Conservation (phyloP, 1,284 basidiomycete genomes). For the Tilletia walkeri region DNA sequence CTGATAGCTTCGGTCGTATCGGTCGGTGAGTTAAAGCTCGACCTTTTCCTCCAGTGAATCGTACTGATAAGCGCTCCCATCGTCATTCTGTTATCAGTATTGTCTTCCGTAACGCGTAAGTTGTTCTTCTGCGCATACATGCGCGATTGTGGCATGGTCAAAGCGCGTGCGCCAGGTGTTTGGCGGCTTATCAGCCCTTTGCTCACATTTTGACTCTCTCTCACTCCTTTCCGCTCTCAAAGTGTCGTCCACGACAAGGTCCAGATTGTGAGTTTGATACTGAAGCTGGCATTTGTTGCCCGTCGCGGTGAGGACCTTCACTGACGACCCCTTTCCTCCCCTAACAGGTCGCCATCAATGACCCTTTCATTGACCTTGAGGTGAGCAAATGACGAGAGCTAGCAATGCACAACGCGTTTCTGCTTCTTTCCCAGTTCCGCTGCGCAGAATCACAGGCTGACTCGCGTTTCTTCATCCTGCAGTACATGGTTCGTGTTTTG, state of each 20-base stretch:
- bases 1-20: constrained; percentile 51
- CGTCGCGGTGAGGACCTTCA: too few relatives aligned
- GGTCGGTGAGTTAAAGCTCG: constrained; percentile 32
- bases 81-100: constrained; percentile 90
- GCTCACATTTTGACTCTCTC: too few relatives aligned
- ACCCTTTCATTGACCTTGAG: constrained; percentile 88
- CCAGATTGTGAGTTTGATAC: constrained; percentile 34
- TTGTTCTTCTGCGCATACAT: neutral
- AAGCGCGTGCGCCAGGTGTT: too few relatives aligned
- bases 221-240: neutral
- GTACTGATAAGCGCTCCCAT: constrained; percentile 50
- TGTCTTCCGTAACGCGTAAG: constrained; percentile 76
- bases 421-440: neutral
- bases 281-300: neutral
- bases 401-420: too few relatives aligned
- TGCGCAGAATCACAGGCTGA: too few relatives aligned
- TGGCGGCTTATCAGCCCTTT: too few relatives aligned
- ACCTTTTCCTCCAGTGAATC: neutral
- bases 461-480: neutral
- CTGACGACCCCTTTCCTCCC: neutral
- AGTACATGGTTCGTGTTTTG: constrained; percentile 46
- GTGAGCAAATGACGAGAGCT: constrained; percentile 58
- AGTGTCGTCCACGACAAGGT: constrained; percentile 34
- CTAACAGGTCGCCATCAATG: constrained; percentile 52
- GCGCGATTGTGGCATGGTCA: neutral